Base-by-base conservation (phyloP, 1,284 basidiomycete species). In the Tilletia walkeri region DNA sequence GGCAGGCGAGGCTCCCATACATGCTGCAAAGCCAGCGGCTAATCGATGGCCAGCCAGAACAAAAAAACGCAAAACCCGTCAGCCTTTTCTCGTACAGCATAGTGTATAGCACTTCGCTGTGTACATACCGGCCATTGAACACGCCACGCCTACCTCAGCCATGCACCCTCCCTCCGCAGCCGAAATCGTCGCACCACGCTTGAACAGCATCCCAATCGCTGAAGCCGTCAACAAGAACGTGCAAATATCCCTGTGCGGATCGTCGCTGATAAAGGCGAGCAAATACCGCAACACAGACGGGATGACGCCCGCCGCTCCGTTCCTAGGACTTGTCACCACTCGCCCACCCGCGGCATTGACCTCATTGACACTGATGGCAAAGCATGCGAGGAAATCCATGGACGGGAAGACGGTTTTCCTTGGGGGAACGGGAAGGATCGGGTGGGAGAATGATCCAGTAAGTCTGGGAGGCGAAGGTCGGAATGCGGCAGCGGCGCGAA, bases 121-220 rank as follows among this genome's bases (percentile, higher is more conserved):
- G 50, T 24, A 53, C 50, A 7, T 24, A 53, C 50, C 50, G 0
- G 94, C 93, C 92, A 94, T 95, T 1, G 92, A 92, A 76, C 91
- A 92, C 1, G 93, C 92, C 41, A 93, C 92, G 0, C 83, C 83
- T 0, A 84, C 81, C 70, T 83, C 80, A 56, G 76, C 86, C 86
- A 86, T 86, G 72, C 85, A 86, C 1, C 78, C 80, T 14, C 80
- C 79, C 54, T 98, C 95, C 0, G 95, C 95, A 9, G 95, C 95
- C 56, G 91, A 92, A 67, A 98, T 97, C 0, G 95, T 97, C 69
- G 94, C 95, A 30, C 95, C 95, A 69, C 95, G 89, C 84, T 98
- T 98, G 87, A 95, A 97, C 20, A 98, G 86, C 95, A 98, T 98
- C 4, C 94, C 94, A 69, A 97, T 86, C 1, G 94, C 94, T 89